Percentiles rank a stretch among this genome's conserved stretches.
phyloP scores from a whole-genome alignment of 768 basidiomycete species.

The Lentinula boryana region DNA sequence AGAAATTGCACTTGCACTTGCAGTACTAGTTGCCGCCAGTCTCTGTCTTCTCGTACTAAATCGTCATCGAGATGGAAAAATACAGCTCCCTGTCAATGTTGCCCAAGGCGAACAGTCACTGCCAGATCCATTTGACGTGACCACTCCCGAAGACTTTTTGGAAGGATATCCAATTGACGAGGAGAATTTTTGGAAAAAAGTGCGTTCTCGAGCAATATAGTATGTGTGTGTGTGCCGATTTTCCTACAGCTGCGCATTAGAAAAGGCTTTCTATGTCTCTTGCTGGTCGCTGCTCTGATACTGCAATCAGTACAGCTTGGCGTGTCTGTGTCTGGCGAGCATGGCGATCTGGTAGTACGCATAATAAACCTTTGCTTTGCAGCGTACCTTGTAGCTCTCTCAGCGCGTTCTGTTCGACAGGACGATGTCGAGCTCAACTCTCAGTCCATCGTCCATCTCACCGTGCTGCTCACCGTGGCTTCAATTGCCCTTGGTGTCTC shows the following conservation, averaged over 20 bases:
- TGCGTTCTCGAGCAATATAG: constrained; percentile 18
- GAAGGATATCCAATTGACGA: constrained; percentile 66
- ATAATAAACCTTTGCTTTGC: constrained; percentile 47
- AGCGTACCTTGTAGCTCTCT: constrained; percentile 52
- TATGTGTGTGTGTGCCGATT: neutral
- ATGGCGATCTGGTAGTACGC: constrained; percentile 29
- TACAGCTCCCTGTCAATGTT: constrained; percentile 37
- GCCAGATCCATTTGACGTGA: constrained; percentile 66
- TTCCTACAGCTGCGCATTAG: constrained; percentile 46
- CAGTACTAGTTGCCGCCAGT: constrained; percentile 26
- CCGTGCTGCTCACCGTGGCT: constrained; percentile 46
- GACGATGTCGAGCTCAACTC: constrained; percentile 34
- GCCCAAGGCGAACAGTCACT: constrained; percentile 15
- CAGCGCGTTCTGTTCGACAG: constrained; percentile 46
- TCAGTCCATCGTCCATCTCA: constrained; percentile 56
- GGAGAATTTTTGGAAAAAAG: constrained; percentile 53
- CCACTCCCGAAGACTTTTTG: constrained; percentile 59
- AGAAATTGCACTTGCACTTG: constrained; percentile 30
- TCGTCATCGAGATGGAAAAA: constrained; percentile 39
- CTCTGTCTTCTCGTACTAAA: constrained; percentile 22
- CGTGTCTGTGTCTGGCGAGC: constrained; percentile 36
- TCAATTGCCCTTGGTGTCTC: constrained; percentile 35
- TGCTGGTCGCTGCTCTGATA: constrained; percentile 40
- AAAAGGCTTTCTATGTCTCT: constrained; percentile 45
- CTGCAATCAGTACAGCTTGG: constrained; percentile 52